Percentiles rank a stretch among this genome's conserved stretches.
Evolutionary conservation across 2,329 filamentous ascomycete genomes (phyloP).

Genomic region (Diplodia corticola): DNA sequence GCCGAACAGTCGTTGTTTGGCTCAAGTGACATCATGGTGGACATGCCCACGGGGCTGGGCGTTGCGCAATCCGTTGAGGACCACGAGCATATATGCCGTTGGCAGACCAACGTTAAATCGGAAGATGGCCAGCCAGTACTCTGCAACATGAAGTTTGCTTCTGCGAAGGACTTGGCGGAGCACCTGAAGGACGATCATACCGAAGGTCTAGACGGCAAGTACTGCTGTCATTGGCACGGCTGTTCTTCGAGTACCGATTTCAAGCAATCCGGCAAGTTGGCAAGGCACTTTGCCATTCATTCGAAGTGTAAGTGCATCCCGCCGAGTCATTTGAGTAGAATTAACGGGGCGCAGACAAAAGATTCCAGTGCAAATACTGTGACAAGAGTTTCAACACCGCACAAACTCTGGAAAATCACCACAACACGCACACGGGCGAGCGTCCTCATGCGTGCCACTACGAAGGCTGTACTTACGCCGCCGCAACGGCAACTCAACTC

Average conservation of each 20-base stretch:
- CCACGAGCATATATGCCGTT: constrained; percentile 7
- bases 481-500: constrained; percentile 41
- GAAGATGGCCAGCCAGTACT: constrained; percentile 1
- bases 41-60: neutral
- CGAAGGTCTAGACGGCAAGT: constrained; percentile 17
- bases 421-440: constrained; percentile 40
- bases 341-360: constrained; percentile 31
- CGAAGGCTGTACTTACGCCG: constrained; percentile 36
- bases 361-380: constrained; percentile 40
- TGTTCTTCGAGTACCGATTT: constrained; percentile 41
- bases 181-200: constrained; percentile 23
- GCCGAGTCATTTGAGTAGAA: no score
- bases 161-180: constrained; percentile 20
- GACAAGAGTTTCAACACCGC: constrained; percentile 43
- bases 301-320: constrained; percentile 30
- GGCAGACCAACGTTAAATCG: neutral
- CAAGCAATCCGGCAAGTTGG: constrained; percentile 43
- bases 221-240: constrained; percentile 34
- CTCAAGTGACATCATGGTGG: neutral
- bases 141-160: constrained; percentile 20
- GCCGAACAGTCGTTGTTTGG: neutral
- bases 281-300: constrained; percentile 40
- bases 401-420: constrained; percentile 44
- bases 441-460: constrained; percentile 39
- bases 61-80: constrained; percentile 6